Evolutionary conservation across 345 rosid genomes (phyloP).

Genomic region (Gossypium anomalum): DNA sequence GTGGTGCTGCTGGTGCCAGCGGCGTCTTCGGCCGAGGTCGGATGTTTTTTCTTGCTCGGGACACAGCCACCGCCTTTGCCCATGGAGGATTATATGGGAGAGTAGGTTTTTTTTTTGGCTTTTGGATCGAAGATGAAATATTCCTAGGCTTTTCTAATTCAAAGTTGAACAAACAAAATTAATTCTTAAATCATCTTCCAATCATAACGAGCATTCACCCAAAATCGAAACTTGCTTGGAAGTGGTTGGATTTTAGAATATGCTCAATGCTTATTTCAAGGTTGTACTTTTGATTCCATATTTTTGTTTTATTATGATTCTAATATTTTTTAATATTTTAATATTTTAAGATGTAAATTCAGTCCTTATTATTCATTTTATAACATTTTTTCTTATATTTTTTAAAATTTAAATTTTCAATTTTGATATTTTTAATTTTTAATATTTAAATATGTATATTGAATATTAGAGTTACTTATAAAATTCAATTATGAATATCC

Average conservation of each 20-base stretch:
- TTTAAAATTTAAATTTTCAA: no score
- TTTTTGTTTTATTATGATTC: no score
- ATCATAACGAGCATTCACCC: neutral
- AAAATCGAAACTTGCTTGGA: neutral
- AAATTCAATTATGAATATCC: no score
- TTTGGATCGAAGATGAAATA: slow-evolving; percentile 11
- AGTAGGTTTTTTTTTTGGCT: neutral
- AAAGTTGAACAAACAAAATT: neutral
- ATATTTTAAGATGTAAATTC: no score
- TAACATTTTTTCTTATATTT: no score
- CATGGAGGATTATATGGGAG: slow-evolving; percentile 35
- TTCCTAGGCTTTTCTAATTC: neutral
- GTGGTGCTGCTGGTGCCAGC: slow-evolving; percentile 20
- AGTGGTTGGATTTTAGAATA: neutral
- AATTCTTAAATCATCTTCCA: neutral
- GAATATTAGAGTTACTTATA: no score
- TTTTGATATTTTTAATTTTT: no score
- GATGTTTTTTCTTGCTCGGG: slow-evolving; percentile 77
- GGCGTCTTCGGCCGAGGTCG: slow-evolving; percentile 27
- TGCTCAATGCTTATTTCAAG: neutral
- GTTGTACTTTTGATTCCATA: neutral
- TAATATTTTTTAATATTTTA: no score
- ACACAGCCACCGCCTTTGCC: slow-evolving; percentile 97
- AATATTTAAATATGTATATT: no score
- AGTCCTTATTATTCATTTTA: no score